Percentiles rank a stretch among this genome's conserved stretches.
These are phyloP conservation scores for Leptoxyphium fumago DNA, from an alignment of 2,329 filamentous ascomycete species.

Conservation along the genomic window DNA sequence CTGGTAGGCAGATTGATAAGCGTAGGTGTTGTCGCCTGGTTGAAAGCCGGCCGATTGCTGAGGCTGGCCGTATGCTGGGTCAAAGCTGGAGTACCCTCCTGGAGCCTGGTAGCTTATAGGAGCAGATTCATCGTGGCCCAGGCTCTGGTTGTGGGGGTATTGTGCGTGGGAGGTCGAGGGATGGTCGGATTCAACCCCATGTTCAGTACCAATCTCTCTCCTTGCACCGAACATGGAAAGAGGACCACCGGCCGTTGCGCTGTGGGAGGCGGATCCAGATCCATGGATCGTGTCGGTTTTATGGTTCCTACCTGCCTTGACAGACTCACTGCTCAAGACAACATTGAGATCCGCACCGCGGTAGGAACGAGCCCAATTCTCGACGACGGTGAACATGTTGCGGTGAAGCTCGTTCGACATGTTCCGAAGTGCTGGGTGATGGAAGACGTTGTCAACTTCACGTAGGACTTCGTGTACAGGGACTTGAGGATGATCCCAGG, in stretches of 20 bases:
- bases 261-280: slow-evolving; percentile 12
- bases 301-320: slow-evolving; percentile 67
- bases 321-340: slow-evolving; percentile 46
- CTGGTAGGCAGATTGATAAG: slow-evolving; percentile 20
- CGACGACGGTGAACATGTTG: slow-evolving; percentile 68
- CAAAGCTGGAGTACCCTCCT: not conserved
- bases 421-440: slow-evolving; percentile 75
- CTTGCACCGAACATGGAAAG: slow-evolving; percentile 14
- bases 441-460: slow-evolving; percentile 71
- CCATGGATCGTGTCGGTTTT: slow-evolving; percentile 5
- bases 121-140: not conserved
- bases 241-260: slow-evolving; percentile 14
- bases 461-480: slow-evolving; percentile 70
- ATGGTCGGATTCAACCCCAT: not conserved
- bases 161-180: not conserved
- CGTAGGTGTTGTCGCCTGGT: slow-evolving; percentile 11
- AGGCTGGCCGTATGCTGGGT: slow-evolving; percentile 4
- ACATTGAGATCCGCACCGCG: slow-evolving; percentile 56
- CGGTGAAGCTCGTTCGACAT: slow-evolving; percentile 56
- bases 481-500: slow-evolving; percentile 79
- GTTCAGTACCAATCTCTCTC: not conserved
- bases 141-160: not conserved
- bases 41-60: slow-evolving; percentile 15
- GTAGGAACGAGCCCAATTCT: slow-evolving; percentile 58
- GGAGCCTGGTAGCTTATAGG: not conserved